These are phyloP conservation scores for Lenwebbia sp. DNA, from an alignment of 345 rosid genomes.

Conservation along the genomic window DNA sequence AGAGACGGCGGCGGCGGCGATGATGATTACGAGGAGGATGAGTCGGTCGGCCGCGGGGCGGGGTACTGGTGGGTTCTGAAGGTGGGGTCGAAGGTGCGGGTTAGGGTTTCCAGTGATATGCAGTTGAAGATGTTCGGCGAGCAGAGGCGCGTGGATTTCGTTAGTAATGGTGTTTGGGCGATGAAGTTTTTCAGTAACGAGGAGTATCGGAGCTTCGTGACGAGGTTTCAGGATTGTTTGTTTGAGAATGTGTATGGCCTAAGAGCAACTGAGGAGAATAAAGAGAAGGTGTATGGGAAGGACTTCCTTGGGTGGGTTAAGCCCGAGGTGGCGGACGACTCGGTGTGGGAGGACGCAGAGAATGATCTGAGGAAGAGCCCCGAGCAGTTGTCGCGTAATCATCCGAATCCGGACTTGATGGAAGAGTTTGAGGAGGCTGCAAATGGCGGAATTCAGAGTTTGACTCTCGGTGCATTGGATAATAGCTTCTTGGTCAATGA, in stretches of 20 bases:
- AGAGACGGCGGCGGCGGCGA: slow-evolving; percentile 17
- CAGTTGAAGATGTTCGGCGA: slow-evolving; percentile 87
- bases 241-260: slow-evolving; percentile 80
- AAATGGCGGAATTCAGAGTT: slow-evolving; percentile 85
- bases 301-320: slow-evolving; percentile 88
- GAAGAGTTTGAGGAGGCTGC: slow-evolving; percentile 91
- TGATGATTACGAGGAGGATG: slow-evolving; percentile 23
- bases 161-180: slow-evolving; percentile 78
- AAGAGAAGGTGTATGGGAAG: slow-evolving; percentile 69
- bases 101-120: slow-evolving; percentile 62
- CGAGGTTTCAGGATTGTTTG: slow-evolving; percentile 57
- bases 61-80: slow-evolving; percentile 54
- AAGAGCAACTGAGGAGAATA: slow-evolving; percentile 55
- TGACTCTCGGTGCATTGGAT: slow-evolving; percentile 80
- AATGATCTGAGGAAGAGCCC: slow-evolving; percentile 15
- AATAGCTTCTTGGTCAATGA: slow-evolving; percentile 89
- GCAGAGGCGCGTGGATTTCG: slow-evolving; percentile 76
- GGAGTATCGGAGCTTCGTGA: slow-evolving; percentile 57
- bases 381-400: slow-evolving; percentile 15
- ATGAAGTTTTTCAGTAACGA: slow-evolving; percentile 60
- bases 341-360: slow-evolving; percentile 90
- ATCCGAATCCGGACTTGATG: slow-evolving; percentile 28
- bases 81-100: slow-evolving; percentile 59
- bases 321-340: slow-evolving; percentile 83
- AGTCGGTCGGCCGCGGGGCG: slow-evolving; percentile 9